Percentiles rank a stretch among this genome's conserved stretches.
These are phyloP conservation scores for Aethionema arabicum DNA, from an alignment of 345 rosid species.

Conservation along the genomic window DNA sequence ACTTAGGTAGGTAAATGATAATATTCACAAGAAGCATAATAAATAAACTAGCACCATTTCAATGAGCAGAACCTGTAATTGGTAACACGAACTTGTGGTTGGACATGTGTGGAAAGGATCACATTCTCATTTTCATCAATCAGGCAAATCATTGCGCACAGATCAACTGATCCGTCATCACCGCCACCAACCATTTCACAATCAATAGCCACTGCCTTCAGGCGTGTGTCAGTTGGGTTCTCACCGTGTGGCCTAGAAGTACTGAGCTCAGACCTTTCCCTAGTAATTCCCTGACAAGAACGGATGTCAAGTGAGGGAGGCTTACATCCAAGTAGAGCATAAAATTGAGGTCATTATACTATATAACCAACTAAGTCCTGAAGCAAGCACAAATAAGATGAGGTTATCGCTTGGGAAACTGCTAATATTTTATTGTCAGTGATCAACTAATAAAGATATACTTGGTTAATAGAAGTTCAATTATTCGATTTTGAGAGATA, in stretches of 20 bases:
- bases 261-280: slow-evolving; percentile 20
- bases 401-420: background rate
- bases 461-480: background rate
- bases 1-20: slow-evolving; percentile 10
- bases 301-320: background rate
- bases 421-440: background rate
- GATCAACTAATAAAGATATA: slow-evolving; percentile 5
- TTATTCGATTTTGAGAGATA: background rate
- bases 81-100: slow-evolving; percentile 55
- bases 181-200: slow-evolving; percentile 87
- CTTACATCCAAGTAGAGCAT: background rate
- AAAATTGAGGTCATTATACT: background rate
- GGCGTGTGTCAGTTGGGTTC: slow-evolving; percentile 25
- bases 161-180: slow-evolving; percentile 48
- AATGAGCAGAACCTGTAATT: slow-evolving; percentile 50
- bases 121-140: slow-evolving; percentile 72
- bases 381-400: slow-evolving; percentile 2
- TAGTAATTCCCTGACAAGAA: slow-evolving; percentile 25
- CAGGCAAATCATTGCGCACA: slow-evolving; percentile 69
- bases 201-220: slow-evolving; percentile 61
- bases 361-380: background rate
- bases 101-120: slow-evolving; percentile 55
- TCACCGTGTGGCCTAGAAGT: slow-evolving; percentile 25
- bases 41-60: slow-evolving; percentile 11
- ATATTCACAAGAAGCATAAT: background rate